Base-by-base conservation (phyloP, 805 yeast species). In the Yarrowia porcina region DNA sequence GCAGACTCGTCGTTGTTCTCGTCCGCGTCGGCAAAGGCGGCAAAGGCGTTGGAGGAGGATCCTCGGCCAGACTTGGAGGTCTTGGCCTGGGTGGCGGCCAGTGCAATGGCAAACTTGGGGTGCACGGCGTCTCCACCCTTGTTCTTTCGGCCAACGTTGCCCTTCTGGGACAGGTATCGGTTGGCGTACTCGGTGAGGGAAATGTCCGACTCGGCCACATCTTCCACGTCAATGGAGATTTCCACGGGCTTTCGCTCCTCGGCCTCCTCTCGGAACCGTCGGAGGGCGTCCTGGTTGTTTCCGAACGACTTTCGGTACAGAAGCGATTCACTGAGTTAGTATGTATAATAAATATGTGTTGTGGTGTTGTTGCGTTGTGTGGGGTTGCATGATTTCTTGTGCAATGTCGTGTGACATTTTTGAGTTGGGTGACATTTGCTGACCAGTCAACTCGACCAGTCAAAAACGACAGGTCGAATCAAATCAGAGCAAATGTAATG, bases 31-130 rank as follows among this genome's bases (percentile, higher is more conserved):
- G 61, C 45, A 17, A 39, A 62, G 27, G 65, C 59, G 5, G 64
- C 56, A 35, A 61, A 49, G 38, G 65, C 33, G 32, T 32, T 33
- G 62, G 42, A 36, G n/a, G 61, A 41, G 3, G 30, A 20, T 12
- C 64, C 44, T 13, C 64, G 64, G 23, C 42, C 23, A 23, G 30
- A 20, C 63, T 47, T 30, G 49, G 41, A 41, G 21, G 49, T 52
- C 65, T 64, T 33, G 36, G 64, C 61, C 32, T 62, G 45, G 49
- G 63, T 32, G 39, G 63, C 45, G 18, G 64, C 64, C 23, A 64
- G 44, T 7, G 66, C 65, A 30, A 63, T 36, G 36, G 66, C 66
- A 36, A 63, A 64, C 56, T 64, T 64, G 54, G 65, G 65, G 30
- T 64, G 60, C 36, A 64, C 42, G 20, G 38, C 32, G 12, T 30